Conservation (phyloP, 345 rosid species). For the Eucalyptus sp. region DNA sequence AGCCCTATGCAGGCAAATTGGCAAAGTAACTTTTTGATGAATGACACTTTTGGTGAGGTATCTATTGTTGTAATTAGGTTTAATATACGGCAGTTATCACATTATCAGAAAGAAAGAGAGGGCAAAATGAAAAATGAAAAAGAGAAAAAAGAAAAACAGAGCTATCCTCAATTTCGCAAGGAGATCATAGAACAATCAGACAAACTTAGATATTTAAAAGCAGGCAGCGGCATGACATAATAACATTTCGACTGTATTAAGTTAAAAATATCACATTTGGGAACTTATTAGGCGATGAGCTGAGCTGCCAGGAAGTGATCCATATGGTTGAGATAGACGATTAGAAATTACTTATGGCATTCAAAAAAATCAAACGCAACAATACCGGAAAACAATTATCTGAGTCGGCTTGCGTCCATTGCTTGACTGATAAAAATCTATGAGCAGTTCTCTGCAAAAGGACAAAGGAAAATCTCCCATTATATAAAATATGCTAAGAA, state of each 20-base stretch:
- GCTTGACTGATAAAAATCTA: conserved; percentile 57
- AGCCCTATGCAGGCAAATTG: background rate
- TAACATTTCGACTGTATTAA: background rate
- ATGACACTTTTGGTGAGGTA: background rate
- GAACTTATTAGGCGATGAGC: background rate
- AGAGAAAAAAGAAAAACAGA: background rate
- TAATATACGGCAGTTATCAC: background rate
- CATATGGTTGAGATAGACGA: background rate
- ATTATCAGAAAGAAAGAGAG: background rate
- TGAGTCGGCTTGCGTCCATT: conserved; percentile 47
- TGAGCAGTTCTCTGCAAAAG: conserved; percentile 46
- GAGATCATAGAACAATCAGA: background rate
- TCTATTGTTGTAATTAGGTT: background rate
- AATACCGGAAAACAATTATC: conserved; percentile 77
- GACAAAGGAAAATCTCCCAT: background rate
- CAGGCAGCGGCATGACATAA: background rate
- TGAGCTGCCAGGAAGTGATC: background rate
- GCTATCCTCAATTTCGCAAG: background rate
- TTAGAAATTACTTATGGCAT: background rate
- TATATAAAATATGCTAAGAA: background rate
- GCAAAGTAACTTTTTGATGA: background rate
- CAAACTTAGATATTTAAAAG: background rate
- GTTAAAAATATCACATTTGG: background rate
- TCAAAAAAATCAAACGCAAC: background rate
- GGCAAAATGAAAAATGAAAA: background rate